A percentile compares a stretch with the other conserved stretches of the same genome.
phyloP scores from a whole-genome alignment of 202 grass and related monocot species.

The Setaria italica region DNA sequence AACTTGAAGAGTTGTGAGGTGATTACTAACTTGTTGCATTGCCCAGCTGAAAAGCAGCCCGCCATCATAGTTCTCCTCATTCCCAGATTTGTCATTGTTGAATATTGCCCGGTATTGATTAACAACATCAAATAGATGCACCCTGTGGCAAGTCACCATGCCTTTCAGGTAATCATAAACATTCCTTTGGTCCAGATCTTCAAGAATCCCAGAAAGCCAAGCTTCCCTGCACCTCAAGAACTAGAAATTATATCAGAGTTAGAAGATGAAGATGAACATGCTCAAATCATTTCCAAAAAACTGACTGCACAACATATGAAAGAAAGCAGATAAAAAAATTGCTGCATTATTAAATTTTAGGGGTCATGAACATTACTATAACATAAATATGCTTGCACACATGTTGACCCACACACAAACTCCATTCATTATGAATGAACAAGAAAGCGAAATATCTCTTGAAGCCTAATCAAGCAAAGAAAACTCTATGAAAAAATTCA shows the following conservation, averaged over 20 bases:
- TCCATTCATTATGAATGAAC: neutral
- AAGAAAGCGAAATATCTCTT: conserved; percentile 10
- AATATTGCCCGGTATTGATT: conserved; percentile 98
- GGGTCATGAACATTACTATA: neutral
- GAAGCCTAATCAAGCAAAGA: conserved; percentile 14
- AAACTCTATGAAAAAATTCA: conserved; percentile 15
- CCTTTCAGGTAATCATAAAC: conserved; percentile 91
- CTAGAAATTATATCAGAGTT: conserved; percentile 64
- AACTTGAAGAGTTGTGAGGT: conserved; percentile 79
- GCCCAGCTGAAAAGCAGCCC: conserved; percentile 97
- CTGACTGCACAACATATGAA: conserved; percentile 3
- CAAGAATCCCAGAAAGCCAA: conserved; percentile 88
- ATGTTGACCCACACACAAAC: neutral
- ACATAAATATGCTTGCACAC: conserved; percentile 8
- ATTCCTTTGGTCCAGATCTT: conserved; percentile 93
- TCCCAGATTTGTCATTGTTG: conserved; percentile 97
- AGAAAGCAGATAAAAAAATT: conserved; percentile 15
- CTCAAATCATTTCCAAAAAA: conserved; percentile 31
- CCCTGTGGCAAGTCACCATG: conserved; percentile 88
- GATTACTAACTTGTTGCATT: conserved; percentile 94
- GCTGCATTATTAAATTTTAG: neutral
- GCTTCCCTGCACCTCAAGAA: conserved; percentile 98
- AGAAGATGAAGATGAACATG: conserved; percentile 28
- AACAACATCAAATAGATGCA: conserved; percentile 95
- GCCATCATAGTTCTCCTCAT: conserved; percentile 86